Evolutionary conservation across 1,139 yeast genomes (phyloP).

Genomic region (Blastobotrys aristatus): DNA sequence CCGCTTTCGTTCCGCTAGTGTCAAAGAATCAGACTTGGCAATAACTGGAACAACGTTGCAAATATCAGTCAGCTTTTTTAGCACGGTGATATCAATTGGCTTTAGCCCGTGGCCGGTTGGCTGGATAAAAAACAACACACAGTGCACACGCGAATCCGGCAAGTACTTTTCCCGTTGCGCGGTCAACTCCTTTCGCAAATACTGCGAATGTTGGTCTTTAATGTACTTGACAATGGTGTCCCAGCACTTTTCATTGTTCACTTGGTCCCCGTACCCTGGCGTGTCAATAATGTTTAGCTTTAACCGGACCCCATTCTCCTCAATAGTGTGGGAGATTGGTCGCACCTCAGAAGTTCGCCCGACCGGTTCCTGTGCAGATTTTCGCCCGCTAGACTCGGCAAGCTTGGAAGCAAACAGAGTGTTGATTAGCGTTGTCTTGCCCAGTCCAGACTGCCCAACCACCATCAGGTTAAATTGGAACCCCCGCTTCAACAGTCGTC

Average conservation of each 20-base stretch:
- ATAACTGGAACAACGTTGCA: conserved; percentile 94
- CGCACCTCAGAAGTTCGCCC: conserved; percentile 87
- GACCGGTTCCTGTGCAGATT: conserved; percentile 59
- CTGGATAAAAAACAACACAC: conserved; percentile 82
- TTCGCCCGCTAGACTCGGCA: conserved; percentile 69
- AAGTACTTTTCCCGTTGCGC: conserved; percentile 87
- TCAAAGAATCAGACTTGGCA: conserved; percentile 87
- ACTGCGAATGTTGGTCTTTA: conserved; percentile 93
- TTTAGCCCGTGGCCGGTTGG: conserved; percentile 82
- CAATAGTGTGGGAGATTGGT: conserved; percentile 59
- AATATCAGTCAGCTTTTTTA: conserved; percentile 81
- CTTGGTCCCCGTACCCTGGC: conserved; percentile 97
- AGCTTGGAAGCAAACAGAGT: conserved; percentile 83
- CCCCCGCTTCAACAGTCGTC: conserved; percentile 84
- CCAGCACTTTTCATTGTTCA: conserved; percentile 93
- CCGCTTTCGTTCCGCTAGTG: conserved; percentile 73
- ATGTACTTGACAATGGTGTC: conserved; percentile 93
- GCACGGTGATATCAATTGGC: conserved; percentile 75
- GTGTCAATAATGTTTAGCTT: conserved; percentile 88
- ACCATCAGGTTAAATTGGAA: conserved; percentile 92
- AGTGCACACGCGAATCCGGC: conserved; percentile 91
- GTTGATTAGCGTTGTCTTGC: conserved; percentile 87
- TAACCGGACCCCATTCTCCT: conserved; percentile 83
- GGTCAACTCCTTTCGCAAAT: conserved; percentile 89
- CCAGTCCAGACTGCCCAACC: conserved; percentile 90